A percentile compares a stretch with the other conserved stretches of the same genome.
Conservation (phyloP, 2,329 filamentous ascomycete species). For the Fusarium virguliforme region DNA sequence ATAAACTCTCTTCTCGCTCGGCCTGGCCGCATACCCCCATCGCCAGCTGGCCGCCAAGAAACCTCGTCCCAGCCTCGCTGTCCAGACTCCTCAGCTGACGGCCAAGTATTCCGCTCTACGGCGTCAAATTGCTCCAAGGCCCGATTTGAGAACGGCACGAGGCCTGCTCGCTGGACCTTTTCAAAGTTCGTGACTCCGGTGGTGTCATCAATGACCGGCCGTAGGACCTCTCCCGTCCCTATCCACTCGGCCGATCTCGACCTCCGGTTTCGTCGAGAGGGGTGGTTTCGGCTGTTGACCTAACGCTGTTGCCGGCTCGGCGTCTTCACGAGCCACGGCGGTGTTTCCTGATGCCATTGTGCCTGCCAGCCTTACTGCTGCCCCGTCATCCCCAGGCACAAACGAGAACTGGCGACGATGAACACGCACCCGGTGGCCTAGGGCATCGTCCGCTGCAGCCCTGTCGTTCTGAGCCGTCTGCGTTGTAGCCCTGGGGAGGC, state of each 20-base stretch:
- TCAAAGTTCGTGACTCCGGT: constrained; percentile 5
- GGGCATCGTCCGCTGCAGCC: constrained; percentile 10
- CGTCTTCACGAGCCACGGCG: constrained; percentile 8
- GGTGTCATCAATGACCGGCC: constrained; percentile 22
- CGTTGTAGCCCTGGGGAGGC: constrained; percentile 3
- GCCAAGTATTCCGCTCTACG: background rate
- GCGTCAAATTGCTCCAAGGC: constrained; percentile 2
- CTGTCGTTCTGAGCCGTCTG: constrained; percentile 6
- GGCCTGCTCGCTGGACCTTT: constrained; percentile 1
- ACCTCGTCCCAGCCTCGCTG: constrained; percentile 3
- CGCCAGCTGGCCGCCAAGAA: constrained; percentile 2
- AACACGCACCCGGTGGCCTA: constrained; percentile 3
- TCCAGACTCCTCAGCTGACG: background rate
- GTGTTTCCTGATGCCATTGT: constrained; percentile 6
- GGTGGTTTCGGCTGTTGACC: constrained; percentile 2
- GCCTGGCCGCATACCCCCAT: constrained; percentile 15
- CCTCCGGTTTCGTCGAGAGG: constrained; percentile 15
- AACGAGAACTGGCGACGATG: constrained; percentile 52
- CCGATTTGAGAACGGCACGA: constrained; percentile 10
- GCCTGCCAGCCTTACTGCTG: constrained; percentile 19
- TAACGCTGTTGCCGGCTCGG: constrained; percentile 14
- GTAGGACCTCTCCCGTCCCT: constrained; percentile 14
- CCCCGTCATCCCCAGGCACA: constrained; percentile 48
- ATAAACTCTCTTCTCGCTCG: constrained; percentile 30
- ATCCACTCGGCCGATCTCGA: constrained; percentile 42